phyloP scores from a whole-genome alignment of 129 eudicot species.

The Flaveria bidentis region DNA sequence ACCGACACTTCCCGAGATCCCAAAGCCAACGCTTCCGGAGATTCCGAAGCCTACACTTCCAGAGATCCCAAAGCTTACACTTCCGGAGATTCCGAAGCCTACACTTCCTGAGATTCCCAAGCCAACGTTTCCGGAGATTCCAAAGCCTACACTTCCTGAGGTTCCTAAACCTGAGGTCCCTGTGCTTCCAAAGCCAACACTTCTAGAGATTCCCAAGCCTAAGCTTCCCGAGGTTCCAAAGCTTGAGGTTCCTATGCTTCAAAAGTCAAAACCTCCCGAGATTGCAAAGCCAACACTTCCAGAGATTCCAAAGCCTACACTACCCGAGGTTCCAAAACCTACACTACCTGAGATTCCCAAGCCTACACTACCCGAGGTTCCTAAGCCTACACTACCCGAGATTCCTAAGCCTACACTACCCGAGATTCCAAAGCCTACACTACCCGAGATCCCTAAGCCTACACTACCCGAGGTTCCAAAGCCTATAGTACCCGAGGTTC shows the following conservation, averaged over 20 bases:
- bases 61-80: not conserved
- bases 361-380: not conserved
- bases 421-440: not conserved
- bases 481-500: not conserved
- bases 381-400: not conserved
- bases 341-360: constrained; percentile 5
- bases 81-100: not conserved
- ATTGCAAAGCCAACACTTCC: constrained; percentile 9
- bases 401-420: constrained; percentile 1
- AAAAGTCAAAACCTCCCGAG: too few species aligned
- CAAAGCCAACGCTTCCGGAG: constrained; percentile 7
- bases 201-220: too few species aligned
- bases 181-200: too few species aligned
- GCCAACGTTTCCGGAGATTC: accelerated
- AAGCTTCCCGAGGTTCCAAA: too few species aligned
- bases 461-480: not conserved
- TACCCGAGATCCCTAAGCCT: constrained; percentile 15
- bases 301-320: not conserved
- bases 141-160: too few species aligned
- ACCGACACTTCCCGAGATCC: not conserved
- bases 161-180: too few species aligned
- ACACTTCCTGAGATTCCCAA: not conserved
- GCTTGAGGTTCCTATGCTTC: too few species aligned
- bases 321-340: constrained; percentile 18
- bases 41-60: constrained; percentile 11